phyloP scores from a whole-genome alignment of 352 stramenopile species.

The Phytophthora agathidicida region DNA sequence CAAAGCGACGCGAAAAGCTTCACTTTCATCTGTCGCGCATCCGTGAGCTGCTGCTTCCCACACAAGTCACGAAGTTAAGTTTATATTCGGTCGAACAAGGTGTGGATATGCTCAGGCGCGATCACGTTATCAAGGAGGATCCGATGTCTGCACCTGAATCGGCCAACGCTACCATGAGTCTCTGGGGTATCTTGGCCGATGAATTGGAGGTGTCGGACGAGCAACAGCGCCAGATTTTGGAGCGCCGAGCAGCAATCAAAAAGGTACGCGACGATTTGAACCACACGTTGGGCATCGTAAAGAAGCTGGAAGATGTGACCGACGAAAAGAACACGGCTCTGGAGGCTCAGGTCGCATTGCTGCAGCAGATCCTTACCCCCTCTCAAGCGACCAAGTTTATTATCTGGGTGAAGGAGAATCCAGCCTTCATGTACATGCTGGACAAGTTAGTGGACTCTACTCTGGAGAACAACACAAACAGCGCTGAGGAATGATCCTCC shows the following conservation, averaged over 20 bases:
- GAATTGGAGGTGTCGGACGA: slow-evolving; percentile 71
- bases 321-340: slow-evolving; percentile 83
- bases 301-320: slow-evolving; percentile 72
- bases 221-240: slow-evolving; percentile 72
- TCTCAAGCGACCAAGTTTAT: slow-evolving; percentile 87
- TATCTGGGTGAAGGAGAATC: slow-evolving; percentile 88
- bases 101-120: slow-evolving; percentile 59
- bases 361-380: slow-evolving; percentile 79
- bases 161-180: slow-evolving; percentile 59
- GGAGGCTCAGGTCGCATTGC: slow-evolving; percentile 66
- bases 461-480: slow-evolving; percentile 35
- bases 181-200: slow-evolving; percentile 76
- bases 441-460: slow-evolving; percentile 82
- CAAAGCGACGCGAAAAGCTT: slow-evolving; percentile 73
- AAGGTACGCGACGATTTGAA: slow-evolving; percentile 73
- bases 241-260: slow-evolving; percentile 63
- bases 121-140: slow-evolving; percentile 67
- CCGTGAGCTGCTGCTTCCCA: slow-evolving; percentile 73
- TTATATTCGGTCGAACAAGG: slow-evolving; percentile 81
- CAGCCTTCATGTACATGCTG: slow-evolving; percentile 89
- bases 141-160: slow-evolving; percentile 55
- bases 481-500: slow-evolving; percentile 21
- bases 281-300: slow-evolving; percentile 71
- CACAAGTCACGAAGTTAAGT: slow-evolving; percentile 80
- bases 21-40: slow-evolving; percentile 77